phyloP scores from a whole-genome alignment of 768 basidiomycete genomes.

The Hydnomerulius pinastri region DNA sequence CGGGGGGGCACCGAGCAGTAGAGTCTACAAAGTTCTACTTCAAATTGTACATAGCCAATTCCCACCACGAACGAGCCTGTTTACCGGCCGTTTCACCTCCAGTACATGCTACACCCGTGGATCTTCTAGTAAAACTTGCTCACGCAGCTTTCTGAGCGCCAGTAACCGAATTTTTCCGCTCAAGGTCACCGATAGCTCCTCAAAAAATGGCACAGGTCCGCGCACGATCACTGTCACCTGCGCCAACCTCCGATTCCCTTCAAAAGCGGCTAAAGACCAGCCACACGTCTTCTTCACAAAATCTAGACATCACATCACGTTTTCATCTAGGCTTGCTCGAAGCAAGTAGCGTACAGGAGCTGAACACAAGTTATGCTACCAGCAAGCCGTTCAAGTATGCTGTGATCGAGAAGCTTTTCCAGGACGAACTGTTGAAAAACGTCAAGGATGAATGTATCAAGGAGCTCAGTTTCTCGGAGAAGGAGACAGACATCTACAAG shows the following conservation, averaged over 20 bases:
- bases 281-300: slow-evolving; percentile 28
- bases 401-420: slow-evolving; percentile 78
- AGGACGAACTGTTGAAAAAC: slow-evolving; percentile 74
- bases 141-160: no score
- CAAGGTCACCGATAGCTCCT: no score
- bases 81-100: no score
- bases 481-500: slow-evolving; percentile 99
- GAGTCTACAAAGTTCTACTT: no score
- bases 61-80: no score
- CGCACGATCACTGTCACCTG: slow-evolving; percentile 47
- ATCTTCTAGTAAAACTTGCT: no score
- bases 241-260: slow-evolving; percentile 19
- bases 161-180: no score
- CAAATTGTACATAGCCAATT: no score
- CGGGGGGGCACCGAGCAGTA: no score
- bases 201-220: slow-evolving; percentile 47
- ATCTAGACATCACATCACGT: slow-evolving; percentile 18
- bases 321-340: slow-evolving; percentile 53
- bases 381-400: slow-evolving; percentile 82
- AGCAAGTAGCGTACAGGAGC: slow-evolving; percentile 51
- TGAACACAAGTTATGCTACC: slow-evolving; percentile 56
- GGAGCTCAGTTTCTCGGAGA: slow-evolving; percentile 84
- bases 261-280: slow-evolving; percentile 41
- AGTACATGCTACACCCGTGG: no score
- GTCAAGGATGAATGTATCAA: slow-evolving; percentile 84